Evolutionary conservation across 164 flowering plant species (phyloP), one percentile per base, ranked within the genome.

Genomic region (Nelumbo lutea): DNA sequence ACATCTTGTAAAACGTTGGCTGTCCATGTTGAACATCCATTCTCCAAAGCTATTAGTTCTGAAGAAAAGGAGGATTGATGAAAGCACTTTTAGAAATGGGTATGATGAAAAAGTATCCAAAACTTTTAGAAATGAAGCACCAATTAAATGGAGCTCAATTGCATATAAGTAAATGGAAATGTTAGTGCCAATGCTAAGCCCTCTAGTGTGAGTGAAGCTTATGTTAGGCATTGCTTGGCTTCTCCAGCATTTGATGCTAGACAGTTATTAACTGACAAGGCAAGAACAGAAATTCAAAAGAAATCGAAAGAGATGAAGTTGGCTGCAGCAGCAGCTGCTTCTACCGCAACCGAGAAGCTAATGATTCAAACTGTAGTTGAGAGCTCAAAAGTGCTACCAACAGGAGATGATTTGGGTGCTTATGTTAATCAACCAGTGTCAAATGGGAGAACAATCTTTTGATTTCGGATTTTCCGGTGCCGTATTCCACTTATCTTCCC

Each of bases 171-270:
- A 27, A 27, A 27, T 27, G 27, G 27, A 27, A 27, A 27, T 27
- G 27, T 27, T 27, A 27, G 27, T 27, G 0, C 27, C 27, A 27
- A 27, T 27, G 27, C 27, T 27, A 27, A 27, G 27, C 27, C 27
- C 27, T 27, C 27, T 27, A 27, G 27, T 27, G 27, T 27, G 27
- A 27, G 27, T 27, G 27, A 27, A 27, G 27, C 27, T 27, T 27
- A 27, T 27, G 27, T 27, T 27, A 27, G 27, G 27, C 27, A 27
- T 27, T 27, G 27, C 27, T 27, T 27, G 27, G 27, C 0, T 27
- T 27, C 27, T 27, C 27, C 91, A 10, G 81, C 82, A 27, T 80
- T 90, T 76, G 96, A 90, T 81, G 81, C 84, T 58, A 80, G 96
- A 65, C 81, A 27, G 27, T 27, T 53, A 73, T 78, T 93, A 71